Evolutionary conservation across 2,329 filamentous ascomycete genomes (phyloP).

Genomic region (Calonectria pauciramosa): DNA sequence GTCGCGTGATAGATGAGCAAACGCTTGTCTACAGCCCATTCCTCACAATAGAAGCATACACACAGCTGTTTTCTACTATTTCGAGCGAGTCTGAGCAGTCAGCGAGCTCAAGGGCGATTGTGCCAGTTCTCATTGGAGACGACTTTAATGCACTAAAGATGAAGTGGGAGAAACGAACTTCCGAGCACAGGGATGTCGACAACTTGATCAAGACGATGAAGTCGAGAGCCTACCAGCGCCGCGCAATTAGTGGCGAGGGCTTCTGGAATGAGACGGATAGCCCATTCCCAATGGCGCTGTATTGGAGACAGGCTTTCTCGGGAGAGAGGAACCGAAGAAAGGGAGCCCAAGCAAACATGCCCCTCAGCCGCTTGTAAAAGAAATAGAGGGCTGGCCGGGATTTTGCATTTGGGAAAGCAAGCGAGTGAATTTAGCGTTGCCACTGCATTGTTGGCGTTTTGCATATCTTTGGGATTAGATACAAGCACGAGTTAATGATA

Average conservation of each 20-base stretch:
- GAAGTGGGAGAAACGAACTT: conserved; percentile 43
- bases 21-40: conserved; percentile 44
- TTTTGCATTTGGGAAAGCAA: background rate
- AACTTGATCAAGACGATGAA: conserved; percentile 33
- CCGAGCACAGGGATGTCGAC: conserved; percentile 40
- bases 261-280: conserved; percentile 39
- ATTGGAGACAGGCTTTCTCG: conserved; percentile 33
- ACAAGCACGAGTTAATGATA: no score
- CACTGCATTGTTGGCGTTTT: background rate
- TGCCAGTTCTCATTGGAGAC: conserved; percentile 39
- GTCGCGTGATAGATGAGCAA: conserved; percentile 35
- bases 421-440: background rate
- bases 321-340: background rate
- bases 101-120: background rate
- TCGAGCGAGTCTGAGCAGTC: background rate
- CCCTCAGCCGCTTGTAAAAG: background rate
- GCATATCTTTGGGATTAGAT: no score
- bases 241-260: conserved; percentile 37
- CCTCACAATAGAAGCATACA: conserved; percentile 42
- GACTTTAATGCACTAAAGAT: conserved; percentile 42
- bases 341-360: background rate
- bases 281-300: conserved; percentile 42
- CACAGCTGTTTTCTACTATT: conserved; percentile 25
- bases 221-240: conserved; percentile 34
- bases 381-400: no score